Evolutionary conservation across 2,329 filamentous ascomycete species (phyloP), one percentile per base, ranked within the genome.

Genomic region (Cladosporium sp.): DNA sequence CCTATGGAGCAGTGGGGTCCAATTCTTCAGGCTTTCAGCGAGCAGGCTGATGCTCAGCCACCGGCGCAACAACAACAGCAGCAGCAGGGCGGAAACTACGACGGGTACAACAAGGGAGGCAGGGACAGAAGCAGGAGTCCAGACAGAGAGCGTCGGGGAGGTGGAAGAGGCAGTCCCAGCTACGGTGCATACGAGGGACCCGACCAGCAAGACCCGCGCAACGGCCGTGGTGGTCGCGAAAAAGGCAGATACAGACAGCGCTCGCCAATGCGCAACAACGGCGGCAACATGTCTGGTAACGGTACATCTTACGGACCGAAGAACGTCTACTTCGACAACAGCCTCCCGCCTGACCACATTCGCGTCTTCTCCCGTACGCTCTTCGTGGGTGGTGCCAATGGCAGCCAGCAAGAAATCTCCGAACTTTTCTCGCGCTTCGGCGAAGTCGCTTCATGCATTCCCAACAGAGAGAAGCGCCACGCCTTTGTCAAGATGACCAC

Each of bases 401-500:
- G 72, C 52, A 84, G 86, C 6, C 92, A 98, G 69, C 75, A 78
- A 51, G 90, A 97, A 66, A 78, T 98, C 47, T 84, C 90, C 47
- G 74, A 73, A 43, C 83, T 95, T 38, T 98, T 98, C 68, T 77
- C 75, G 62, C 83, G 83, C 39, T 95, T 84, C 64, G 93, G 93
- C 52, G 77, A 84, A 47, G 93, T 98, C 3, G 93, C 98, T 69
- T 96, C 92, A 1, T 97, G 92, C 70, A 98, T 98, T 57, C 91
- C 96, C 58, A 97, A 98, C 72, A 86, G 89, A 63, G 93, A 98
- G 64, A 98, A 97, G 73, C 87, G 93, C 15, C 93, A 98, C 69
- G 93, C 93, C 5, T 98, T 98, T 67, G 92, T 98, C 63, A 98
- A 98, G 73, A 98, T 98, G 93, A 80, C 93, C 58, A 93, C 82